phyloP scores from a whole-genome alignment of 1,284 basidiomycete genomes.

The Ceratobasidium papillatum region DNA sequence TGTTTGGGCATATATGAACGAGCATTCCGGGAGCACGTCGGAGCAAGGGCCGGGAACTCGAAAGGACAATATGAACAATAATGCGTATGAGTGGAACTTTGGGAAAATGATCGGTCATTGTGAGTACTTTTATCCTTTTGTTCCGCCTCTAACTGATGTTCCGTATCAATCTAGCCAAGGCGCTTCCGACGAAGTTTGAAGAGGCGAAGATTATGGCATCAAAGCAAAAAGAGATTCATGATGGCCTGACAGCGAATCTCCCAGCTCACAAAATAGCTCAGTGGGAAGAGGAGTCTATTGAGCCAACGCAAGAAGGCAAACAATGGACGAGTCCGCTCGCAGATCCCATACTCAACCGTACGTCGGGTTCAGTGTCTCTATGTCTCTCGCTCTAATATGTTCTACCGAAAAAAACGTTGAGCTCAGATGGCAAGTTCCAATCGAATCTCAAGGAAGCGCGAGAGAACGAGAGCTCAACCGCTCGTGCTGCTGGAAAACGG shows the following conservation, averaged over 20 bases:
- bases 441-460: background rate
- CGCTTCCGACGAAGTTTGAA: no score
- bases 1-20: background rate
- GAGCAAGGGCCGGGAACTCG: background rate
- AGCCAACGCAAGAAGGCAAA: background rate
- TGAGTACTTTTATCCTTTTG: no score
- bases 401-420: no score
- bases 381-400: no score
- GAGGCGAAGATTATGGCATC: no score
- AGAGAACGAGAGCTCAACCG: background rate
- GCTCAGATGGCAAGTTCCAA: background rate
- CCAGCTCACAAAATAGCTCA: no score
- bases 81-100: background rate
- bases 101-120: background rate
- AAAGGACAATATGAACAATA: background rate
- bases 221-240: no score
- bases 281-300: background rate
- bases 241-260: no score
- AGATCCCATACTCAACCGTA: background rate
- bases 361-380: no score
- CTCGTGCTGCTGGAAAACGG: background rate
- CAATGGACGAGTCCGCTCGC: background rate
- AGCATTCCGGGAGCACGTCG: background rate
- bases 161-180: no score
- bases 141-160: no score